These are phyloP conservation scores for Boletus rubroflammeus DNA, from an alignment of 768 basidiomycete genomes.

Conservation along the genomic window DNA sequence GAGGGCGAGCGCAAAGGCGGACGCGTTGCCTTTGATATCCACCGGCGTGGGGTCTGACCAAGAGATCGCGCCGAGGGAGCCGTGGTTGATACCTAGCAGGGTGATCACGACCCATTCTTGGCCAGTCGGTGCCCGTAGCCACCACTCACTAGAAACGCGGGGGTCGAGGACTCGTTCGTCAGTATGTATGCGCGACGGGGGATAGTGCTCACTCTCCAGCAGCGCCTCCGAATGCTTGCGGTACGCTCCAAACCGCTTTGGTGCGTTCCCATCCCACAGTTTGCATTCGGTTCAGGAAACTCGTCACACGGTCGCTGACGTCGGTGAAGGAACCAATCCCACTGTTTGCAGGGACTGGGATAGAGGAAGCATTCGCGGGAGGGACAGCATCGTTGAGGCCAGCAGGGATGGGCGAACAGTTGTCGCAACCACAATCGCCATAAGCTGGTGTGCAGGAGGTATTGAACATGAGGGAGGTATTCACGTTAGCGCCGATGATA, in stretches of 20 bases:
- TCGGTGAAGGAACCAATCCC: conserved; percentile 49
- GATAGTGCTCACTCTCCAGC: conserved; percentile 29
- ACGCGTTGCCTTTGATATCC: conserved; percentile 54
- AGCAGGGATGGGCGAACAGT: conserved; percentile 43
- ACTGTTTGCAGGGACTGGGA: conserved; percentile 19
- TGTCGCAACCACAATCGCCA: conserved; percentile 72
- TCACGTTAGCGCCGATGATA: conserved; percentile 53
- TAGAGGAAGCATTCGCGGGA: conserved; percentile 18
- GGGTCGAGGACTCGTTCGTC: neutral
- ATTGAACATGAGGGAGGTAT: conserved; percentile 54
- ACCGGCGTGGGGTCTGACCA: conserved; percentile 53
- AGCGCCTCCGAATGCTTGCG: conserved; percentile 66
- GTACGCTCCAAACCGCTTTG: conserved; percentile 73
- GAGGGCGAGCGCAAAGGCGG: conserved; percentile 43
- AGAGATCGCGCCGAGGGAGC: conserved; percentile 48
- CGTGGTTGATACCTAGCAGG: conserved; percentile 68
- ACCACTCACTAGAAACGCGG: conserved; percentile 38
- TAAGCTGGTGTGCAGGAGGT: conserved; percentile 61
- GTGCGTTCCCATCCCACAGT: conserved; percentile 63
- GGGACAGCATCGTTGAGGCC: conserved; percentile 37
- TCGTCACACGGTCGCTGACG: conserved; percentile 63
- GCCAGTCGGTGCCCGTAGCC: conserved; percentile 62
- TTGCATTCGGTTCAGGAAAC: conserved; percentile 54
- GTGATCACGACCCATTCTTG: conserved; percentile 63
- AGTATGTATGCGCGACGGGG: neutral